phyloP scores from a whole-genome alignment of 805 yeast species.

The Saccharomyces paradoxus region DNA sequence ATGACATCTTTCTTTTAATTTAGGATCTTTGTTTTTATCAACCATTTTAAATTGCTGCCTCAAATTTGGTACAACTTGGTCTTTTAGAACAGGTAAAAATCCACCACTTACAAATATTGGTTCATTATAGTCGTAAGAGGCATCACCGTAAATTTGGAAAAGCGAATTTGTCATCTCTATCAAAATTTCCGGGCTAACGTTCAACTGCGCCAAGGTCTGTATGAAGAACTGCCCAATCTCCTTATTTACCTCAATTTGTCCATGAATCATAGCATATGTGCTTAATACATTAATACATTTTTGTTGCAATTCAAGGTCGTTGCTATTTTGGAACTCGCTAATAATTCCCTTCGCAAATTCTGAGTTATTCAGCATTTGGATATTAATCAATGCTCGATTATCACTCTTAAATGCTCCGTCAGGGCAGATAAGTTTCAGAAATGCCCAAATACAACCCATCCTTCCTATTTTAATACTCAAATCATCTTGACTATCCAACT shows the following conservation, averaged over 20 bases:
- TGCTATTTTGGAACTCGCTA: constrained; percentile 2
- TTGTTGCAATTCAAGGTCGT: constrained; percentile 32
- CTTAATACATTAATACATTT: constrained; percentile 44
- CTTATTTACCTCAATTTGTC: constrained; percentile 37
- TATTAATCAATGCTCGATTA: constrained; percentile 13
- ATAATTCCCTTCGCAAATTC: constrained; percentile 19
- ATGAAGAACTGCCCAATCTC: constrained; percentile 40
- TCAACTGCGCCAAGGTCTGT: constrained; percentile 19
- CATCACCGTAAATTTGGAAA: constrained; percentile 77
- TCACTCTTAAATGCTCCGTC: constrained; percentile 6
- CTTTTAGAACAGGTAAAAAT: constrained; percentile 37
- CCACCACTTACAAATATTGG: constrained; percentile 54
- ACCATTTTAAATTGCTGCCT: constrained; percentile 50
- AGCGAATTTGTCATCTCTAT: constrained; percentile 57
- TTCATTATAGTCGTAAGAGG: constrained; percentile 53
- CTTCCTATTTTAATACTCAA: constrained; percentile 29
- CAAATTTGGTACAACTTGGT: constrained; percentile 38
- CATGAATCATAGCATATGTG: constrained; percentile 39
- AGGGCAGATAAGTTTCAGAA: constrained; percentile 27
- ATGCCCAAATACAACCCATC: constrained; percentile 41
- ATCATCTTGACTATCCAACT: constrained; percentile 12
- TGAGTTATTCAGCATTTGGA: constrained; percentile 12
- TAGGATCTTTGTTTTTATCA: constrained; percentile 54
- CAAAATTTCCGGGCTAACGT: constrained; percentile 34
- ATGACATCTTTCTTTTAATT: constrained; percentile 53